A percentile compares a stretch with the other conserved stretches of the same genome.
These are phyloP conservation scores for Calonectria pseudoturangicola DNA, from an alignment of 2,329 filamentous ascomycete species.

Conservation along the genomic window DNA sequence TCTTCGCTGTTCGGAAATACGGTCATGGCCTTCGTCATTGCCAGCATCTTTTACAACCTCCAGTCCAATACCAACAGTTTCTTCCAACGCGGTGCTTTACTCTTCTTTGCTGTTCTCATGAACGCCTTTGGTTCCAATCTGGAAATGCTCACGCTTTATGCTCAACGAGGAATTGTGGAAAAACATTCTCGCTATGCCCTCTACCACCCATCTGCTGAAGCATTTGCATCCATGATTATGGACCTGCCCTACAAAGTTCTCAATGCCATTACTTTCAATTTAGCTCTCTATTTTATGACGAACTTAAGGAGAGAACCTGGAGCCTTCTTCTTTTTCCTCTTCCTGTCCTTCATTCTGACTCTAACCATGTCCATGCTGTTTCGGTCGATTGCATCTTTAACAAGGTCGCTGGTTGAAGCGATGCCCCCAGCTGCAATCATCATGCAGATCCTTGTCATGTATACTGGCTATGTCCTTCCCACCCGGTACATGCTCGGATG, in stretches of 20 bases:
- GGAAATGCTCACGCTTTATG: slow-evolving; percentile 59
- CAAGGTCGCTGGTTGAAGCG: neutral
- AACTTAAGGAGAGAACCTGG: slow-evolving; percentile 64
- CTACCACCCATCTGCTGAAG: slow-evolving; percentile 58
- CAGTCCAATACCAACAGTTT: slow-evolving; percentile 66
- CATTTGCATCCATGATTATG: slow-evolving; percentile 58
- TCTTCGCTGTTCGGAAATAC: slow-evolving; percentile 66
- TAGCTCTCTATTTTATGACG: slow-evolving; percentile 69
- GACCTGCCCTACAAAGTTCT: slow-evolving; percentile 64
- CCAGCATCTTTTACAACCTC: slow-evolving; percentile 70
- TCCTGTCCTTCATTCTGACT: slow-evolving; percentile 69
- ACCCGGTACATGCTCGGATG: slow-evolving; percentile 73
- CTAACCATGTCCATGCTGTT: slow-evolving; percentile 76
- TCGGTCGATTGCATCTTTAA: slow-evolving; percentile 64
- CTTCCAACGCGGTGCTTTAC: slow-evolving; percentile 66
- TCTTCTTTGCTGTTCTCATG: slow-evolving; percentile 72
- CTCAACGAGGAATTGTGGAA: slow-evolving; percentile 58
- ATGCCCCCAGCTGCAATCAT: slow-evolving; percentile 60
- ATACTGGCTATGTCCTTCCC: slow-evolving; percentile 69
- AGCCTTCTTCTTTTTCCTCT: slow-evolving; percentile 66
- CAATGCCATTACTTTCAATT: slow-evolving; percentile 62
- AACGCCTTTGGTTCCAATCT: slow-evolving; percentile 66
- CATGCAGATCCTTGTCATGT: slow-evolving; percentile 52
- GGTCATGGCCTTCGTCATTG: slow-evolving; percentile 70
- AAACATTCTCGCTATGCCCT: slow-evolving; percentile 60